Conservation (phyloP, 1,284 basidiomycete species). For the Papiliotrema flavescens region DNA sequence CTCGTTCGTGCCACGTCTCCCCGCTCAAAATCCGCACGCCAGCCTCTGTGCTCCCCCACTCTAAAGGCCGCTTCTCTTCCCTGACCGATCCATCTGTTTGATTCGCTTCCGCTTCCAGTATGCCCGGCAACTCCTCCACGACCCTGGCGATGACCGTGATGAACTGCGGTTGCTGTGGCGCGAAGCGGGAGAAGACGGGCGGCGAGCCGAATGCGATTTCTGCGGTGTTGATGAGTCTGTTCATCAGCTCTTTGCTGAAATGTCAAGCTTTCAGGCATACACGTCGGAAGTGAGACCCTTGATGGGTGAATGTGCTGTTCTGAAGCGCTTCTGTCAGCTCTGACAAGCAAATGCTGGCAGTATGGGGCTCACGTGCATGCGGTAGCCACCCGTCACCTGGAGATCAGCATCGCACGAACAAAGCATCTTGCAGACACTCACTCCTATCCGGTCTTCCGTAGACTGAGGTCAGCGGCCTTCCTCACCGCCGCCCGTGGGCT, state of each 20-base stretch:
- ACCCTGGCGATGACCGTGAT: constrained; percentile 27
- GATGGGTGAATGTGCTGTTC: constrained; percentile 67
- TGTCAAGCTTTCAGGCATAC: constrained; percentile 49
- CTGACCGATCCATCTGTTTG: constrained; percentile 1
- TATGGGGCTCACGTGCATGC: constrained; percentile 35
- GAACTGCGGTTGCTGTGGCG: constrained; percentile 50
- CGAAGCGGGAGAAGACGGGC: constrained; percentile 56
- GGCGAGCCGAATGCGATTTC: constrained; percentile 56
- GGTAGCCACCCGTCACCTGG: constrained; percentile 59
- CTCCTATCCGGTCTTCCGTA: constrained; percentile 35
- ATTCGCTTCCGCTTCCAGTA: constrained; percentile 14
- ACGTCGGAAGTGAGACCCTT: constrained; percentile 80
- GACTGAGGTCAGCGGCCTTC: constrained; percentile 21
- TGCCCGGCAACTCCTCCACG: constrained; percentile 30
- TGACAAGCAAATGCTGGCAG: constrained; percentile 7
- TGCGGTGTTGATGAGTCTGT: constrained; percentile 58
- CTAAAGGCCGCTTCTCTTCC: constrained; percentile 11
- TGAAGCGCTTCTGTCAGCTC: constrained; percentile 64
- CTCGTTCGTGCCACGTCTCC: constrained; percentile 12
- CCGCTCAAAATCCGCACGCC: constrained; percentile 11
- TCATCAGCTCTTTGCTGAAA: neutral
- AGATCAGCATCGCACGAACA: neutral
- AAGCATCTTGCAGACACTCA: constrained; percentile 7
- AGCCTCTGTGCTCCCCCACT: constrained; percentile 31
- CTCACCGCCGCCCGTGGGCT: constrained; percentile 7